These are phyloP conservation scores for Rubia tinctorum DNA, from an alignment of 305 asterid species.

Conservation along the genomic window DNA sequence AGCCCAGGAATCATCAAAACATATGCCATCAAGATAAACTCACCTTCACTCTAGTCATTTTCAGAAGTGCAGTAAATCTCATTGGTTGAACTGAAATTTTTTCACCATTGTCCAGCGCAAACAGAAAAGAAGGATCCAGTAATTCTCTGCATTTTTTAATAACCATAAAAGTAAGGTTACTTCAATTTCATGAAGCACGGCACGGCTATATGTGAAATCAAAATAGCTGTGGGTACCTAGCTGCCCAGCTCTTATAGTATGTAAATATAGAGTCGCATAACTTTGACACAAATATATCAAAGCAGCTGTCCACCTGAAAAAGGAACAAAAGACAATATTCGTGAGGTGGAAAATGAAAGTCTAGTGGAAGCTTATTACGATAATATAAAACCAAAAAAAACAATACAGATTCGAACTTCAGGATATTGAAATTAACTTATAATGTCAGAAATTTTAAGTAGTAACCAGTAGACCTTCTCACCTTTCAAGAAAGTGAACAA, in stretches of 20 bases:
- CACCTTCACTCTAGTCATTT: constrained; percentile 92
- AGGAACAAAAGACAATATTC: constrained; percentile 13
- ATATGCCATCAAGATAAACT: constrained; percentile 17
- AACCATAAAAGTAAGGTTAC: constrained; percentile 12
- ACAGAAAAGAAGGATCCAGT: constrained; percentile 93
- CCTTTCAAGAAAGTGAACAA: background rate
- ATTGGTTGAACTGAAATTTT: constrained; percentile 83
- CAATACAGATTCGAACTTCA: background rate
- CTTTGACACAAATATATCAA: constrained; percentile 86
- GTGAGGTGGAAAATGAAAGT: background rate
- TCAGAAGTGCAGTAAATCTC: constrained; percentile 74
- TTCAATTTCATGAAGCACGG: constrained; percentile 15
- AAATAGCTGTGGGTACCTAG: constrained; percentile 56
- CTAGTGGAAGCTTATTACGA: background rate
- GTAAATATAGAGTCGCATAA: constrained; percentile 79
- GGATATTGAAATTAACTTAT: background rate
- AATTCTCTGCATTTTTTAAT: constrained; percentile 62
- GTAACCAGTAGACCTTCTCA: background rate
- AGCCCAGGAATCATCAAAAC: constrained; percentile 13
- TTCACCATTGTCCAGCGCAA: constrained; percentile 86
- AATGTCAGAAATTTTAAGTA: background rate
- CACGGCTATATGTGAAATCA: constrained; percentile 3
- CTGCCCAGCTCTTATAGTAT: constrained; percentile 97
- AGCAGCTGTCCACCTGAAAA: constrained; percentile 91
- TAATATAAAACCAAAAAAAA: background rate